Evolutionary conservation across 495 filamentous ascomycete species (phyloP).

Genomic region (Annulohypoxylon nitens): DNA sequence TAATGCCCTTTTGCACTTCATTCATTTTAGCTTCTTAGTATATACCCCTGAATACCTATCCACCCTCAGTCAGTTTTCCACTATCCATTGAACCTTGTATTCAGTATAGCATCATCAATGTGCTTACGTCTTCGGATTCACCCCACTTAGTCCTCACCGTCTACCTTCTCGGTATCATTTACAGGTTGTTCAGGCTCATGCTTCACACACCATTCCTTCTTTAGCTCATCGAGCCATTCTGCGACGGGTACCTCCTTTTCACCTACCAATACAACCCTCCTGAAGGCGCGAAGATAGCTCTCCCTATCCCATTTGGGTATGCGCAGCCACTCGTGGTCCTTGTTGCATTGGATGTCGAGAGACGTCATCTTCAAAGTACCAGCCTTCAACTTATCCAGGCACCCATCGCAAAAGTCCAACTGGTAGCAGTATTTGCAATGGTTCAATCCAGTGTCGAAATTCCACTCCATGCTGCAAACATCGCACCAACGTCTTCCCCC

Average conservation of each 20-base stretch:
- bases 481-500: not conserved
- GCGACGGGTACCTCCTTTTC: not conserved
- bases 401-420: conserved; percentile 43
- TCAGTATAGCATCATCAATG: too few species aligned
- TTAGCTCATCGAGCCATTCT: conserved; percentile 5
- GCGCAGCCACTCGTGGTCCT: conserved; percentile 18
- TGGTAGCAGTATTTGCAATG: conserved; percentile 43
- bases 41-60: not conserved
- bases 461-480: conserved; percentile 24
- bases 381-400: conserved; percentile 26
- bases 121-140: not conserved
- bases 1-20: not conserved
- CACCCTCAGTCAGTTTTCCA: not conserved
- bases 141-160: not conserved
- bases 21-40: not conserved
- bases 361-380: conserved; percentile 5
- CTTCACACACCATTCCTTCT: not conserved
- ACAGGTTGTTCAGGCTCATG: not conserved
- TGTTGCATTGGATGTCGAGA: conserved; percentile 1
- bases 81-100: not conserved
- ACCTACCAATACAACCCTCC: not conserved
- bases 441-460: conserved; percentile 31
- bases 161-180: not conserved
- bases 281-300: conserved; percentile 1
- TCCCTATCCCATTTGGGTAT: conserved; percentile 21